These are phyloP conservation scores for Noccaea caerulescens DNA, from an alignment of 345 rosid genomes.

Conservation along the genomic window DNA sequence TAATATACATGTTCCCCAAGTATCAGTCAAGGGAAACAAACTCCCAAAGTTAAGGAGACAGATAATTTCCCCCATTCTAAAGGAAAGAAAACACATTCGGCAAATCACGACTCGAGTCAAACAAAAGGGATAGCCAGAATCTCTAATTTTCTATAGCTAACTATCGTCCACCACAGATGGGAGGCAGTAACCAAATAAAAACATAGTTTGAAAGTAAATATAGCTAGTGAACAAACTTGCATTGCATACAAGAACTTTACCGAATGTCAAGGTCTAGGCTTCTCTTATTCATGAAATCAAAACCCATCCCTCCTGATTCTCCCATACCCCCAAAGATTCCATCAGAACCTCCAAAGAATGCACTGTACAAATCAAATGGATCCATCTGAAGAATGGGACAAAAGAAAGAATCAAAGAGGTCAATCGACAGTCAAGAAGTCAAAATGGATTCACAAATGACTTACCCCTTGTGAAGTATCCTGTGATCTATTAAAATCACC, in stretches of 20 bases:
- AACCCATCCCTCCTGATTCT: conserved; percentile 59
- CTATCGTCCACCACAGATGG: not conserved
- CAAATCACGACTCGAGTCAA: not conserved
- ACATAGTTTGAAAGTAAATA: not conserved
- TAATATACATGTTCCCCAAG: conserved; percentile 32
- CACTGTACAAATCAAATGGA: conserved; percentile 77
- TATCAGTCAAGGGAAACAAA: conserved; percentile 8
- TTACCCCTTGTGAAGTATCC: conserved; percentile 60
- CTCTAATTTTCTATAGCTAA: not conserved
- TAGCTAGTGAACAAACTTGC: not conserved
- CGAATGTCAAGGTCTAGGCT: conserved; percentile 69
- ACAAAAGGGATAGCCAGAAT: not conserved
- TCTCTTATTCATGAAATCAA: conserved; percentile 60
- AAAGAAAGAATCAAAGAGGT: conserved; percentile 2
- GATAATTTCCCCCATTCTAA: conserved; percentile 6
- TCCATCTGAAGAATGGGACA: conserved; percentile 59
- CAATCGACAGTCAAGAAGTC: not conserved
- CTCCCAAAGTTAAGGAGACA: conserved; percentile 16
- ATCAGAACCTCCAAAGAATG: conserved; percentile 83
- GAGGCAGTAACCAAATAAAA: not conserved
- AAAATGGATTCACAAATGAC: conserved; percentile 10
- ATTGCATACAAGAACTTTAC: conserved; percentile 37
- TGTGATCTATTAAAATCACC: conserved; percentile 62
- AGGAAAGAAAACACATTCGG: conserved; percentile 9
- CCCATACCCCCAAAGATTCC: conserved; percentile 68